Base-by-base conservation (phyloP, 2,329 filamentous ascomycete genomes). In the Colletotrichum tamarilloi region DNA sequence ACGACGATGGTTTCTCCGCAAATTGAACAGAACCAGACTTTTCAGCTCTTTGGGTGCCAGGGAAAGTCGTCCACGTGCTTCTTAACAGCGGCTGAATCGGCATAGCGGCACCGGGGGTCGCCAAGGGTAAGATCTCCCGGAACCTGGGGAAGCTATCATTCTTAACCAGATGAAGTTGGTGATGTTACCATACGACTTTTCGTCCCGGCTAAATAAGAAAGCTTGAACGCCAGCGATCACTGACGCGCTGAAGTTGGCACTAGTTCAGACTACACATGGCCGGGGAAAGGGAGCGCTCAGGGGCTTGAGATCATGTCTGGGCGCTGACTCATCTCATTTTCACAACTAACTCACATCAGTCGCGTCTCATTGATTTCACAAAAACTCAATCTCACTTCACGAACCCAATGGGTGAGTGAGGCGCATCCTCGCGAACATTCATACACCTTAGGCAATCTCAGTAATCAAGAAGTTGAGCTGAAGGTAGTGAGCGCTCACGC, bases 191-290 rank as follows among this genome's bases (percentile, higher is more conserved):
- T 12, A n/a, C 28, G 52, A 55, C 9, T 65, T 3, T 19, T 42
- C 2, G 38, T 42, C 49, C 55, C 16, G 70, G 70, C 66, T 73
- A 73, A 73, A 73, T 70, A 32, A 16, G 4, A 35, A 24, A 38
- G 35, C 59, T 28, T 28, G 28, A 28, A 28, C 52, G 22, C 30
- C 24, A 56, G 22, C 32, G 11, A 35, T 35, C 32, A 35, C 32
- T 60, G 69, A 69, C 59, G 64, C 35, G 59, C 59, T 59, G 24
- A n/a, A 55, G 28, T 53, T 24, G 8, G 14, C 9, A 46, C 58
- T n/a, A n/a, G 42, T 30, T 7, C 16, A 24, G n/a, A 55, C 22
- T 7, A 14, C 22, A 22, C 24, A 24, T 30, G 66, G 24, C 32
- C 32, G 60, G 49, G 42, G 30, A 49, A 24, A 38, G 11, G 52